A percentile compares a stretch with the other conserved stretches of the same genome.
Evolutionary conservation across 176 grass and related monocot species (phyloP).

Genomic region (Aegilops bicornis): DNA sequence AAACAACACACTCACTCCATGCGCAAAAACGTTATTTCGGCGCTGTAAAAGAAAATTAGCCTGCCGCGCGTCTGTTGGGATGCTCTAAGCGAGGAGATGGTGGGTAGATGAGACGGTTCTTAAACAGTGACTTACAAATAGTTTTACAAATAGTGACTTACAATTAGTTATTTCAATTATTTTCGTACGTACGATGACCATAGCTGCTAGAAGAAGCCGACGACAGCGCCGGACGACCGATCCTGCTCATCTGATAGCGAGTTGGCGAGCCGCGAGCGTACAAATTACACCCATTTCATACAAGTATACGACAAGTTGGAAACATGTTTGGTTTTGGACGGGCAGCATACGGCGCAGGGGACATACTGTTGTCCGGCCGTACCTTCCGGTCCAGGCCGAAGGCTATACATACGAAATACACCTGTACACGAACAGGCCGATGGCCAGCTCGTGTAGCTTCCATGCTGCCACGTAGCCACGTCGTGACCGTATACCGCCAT

Average conservation of each 20-base stretch:
- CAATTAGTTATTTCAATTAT: too few relatives aligned
- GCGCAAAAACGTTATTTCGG: too few relatives aligned
- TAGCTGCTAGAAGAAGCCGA: neutral
- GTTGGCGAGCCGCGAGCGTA: neutral
- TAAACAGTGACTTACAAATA: too few relatives aligned
- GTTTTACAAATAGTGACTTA: too few relatives aligned
- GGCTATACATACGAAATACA: neutral
- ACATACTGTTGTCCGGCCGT: neutral
- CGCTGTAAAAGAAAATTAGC: too few relatives aligned
- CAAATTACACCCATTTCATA: neutral
- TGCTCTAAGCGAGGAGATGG: too few relatives aligned
- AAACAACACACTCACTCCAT: too few relatives aligned
- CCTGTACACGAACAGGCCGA: neutral
- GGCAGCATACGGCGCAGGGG: neutral
- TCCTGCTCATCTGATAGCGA: neutral
- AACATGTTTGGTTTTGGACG: neutral
- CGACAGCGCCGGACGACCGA: neutral
- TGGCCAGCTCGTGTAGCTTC: neutral
- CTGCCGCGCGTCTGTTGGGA: too few relatives aligned
- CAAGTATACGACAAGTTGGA: neutral
- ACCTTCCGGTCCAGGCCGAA: neutral
- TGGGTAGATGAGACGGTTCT: too few relatives aligned
- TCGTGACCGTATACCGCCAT: neutral
- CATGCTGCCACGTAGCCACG: neutral
- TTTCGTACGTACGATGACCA: neutral